These are phyloP conservation scores for Clarireedia homoeocarpa DNA, from an alignment of 2,329 filamentous ascomycete species.

Conservation along the genomic window DNA sequence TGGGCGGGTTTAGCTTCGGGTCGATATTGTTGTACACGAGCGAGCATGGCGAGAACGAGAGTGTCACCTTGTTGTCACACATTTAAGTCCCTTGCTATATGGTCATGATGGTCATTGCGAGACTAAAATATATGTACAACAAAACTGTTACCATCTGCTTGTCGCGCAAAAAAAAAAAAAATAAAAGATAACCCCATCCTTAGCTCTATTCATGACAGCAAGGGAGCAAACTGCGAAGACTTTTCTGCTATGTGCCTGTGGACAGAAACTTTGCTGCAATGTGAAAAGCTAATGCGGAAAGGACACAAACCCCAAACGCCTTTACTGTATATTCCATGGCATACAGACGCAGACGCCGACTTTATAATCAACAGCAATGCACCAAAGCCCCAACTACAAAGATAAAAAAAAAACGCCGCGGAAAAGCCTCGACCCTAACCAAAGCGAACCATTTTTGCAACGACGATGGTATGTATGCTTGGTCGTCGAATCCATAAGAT, in stretches of 20 bases:
- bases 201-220: slow-evolving; percentile 8
- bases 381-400: slow-evolving; percentile 7
- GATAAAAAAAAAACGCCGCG: slow-evolving; percentile 6
- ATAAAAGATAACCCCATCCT: neutral
- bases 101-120: neutral
- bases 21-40: too few relatives aligned
- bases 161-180: neutral
- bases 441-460: slow-evolving; percentile 7
- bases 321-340: slow-evolving; percentile 7
- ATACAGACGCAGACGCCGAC: slow-evolving; percentile 8
- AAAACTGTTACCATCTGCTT: neutral
- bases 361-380: slow-evolving; percentile 5
- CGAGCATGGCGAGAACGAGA: too few relatives aligned
- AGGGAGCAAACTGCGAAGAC: slow-evolving; percentile 2
- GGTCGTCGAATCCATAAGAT: slow-evolving; percentile 10
- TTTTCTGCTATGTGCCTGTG: slow-evolving; percentile 7
- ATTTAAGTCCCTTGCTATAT: neutral
- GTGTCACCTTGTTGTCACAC: too few relatives aligned
- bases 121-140: neutral
- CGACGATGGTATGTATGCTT: slow-evolving; percentile 4
- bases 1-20: too few relatives aligned
- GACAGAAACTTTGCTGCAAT: slow-evolving; percentile 7
- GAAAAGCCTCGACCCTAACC: slow-evolving; percentile 7
- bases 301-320: slow-evolving; percentile 3
- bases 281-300: neutral